Evolutionary conservation across 208 protist species (phyloP).

Genomic region (Acanthamoeba culbertsoni): DNA sequence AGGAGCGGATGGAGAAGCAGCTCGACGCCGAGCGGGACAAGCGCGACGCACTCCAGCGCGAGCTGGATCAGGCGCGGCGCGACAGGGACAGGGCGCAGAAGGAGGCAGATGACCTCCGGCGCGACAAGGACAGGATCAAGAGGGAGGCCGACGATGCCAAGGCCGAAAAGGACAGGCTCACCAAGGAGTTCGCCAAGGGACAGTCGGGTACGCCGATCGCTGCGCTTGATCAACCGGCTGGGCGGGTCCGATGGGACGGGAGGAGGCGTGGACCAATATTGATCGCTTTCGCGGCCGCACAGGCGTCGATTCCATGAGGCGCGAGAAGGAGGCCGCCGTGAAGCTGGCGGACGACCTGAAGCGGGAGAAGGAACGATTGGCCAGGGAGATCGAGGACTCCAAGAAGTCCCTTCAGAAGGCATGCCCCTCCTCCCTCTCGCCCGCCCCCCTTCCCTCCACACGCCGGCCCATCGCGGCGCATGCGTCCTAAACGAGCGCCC

Average conservation of each 20-base stretch:
- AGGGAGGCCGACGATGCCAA: neutral
- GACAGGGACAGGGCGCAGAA: neutral
- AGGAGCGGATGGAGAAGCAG: constrained; percentile 9
- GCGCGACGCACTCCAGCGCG: neutral
- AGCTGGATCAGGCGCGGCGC: neutral
- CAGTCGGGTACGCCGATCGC: neutral
- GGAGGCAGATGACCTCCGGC: neutral
- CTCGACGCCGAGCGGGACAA: neutral
- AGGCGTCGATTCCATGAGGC: neutral
- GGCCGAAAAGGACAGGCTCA: neutral
- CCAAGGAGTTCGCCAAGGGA: neutral
- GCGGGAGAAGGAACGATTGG: neutral
- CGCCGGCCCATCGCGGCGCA: neutral
- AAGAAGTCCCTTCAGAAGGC: neutral
- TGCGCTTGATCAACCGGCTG: no score
- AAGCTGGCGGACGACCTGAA: neutral
- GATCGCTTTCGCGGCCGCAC: neutral
- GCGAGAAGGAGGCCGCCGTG: neutral
- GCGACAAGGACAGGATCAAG: neutral
- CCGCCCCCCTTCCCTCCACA: neutral
- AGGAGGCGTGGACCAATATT: neutral
- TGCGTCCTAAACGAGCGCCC: neutral
- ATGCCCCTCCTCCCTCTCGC: neutral
- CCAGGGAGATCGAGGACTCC: neutral
- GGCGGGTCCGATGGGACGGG: no score